Evolutionary conservation across 108 stramenopile species (phyloP).

Genomic region (Pseudonitzschia multiseries): DNA sequence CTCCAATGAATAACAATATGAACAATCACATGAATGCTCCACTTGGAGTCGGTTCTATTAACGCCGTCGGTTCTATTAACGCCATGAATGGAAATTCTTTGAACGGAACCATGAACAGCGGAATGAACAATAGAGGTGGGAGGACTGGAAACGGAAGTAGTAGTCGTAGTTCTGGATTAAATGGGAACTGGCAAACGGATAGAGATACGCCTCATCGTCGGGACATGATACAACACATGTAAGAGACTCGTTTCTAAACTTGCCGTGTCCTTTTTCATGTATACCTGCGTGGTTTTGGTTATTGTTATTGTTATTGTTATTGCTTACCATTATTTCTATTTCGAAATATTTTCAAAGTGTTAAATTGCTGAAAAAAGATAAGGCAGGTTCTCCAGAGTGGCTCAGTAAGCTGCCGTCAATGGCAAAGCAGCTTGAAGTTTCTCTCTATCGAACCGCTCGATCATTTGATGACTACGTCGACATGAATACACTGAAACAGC

Average conservation of each 20-base stretch:
- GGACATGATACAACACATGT: slow-evolving; percentile 75
- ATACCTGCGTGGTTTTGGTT: no score
- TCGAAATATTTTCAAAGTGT: slow-evolving; percentile 79
- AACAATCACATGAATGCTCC: slow-evolving; percentile 21
- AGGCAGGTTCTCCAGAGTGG: slow-evolving; percentile 89
- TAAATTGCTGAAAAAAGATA: slow-evolving; percentile 87
- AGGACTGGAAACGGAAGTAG: slow-evolving; percentile 23
- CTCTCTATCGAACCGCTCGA: slow-evolving; percentile 86
- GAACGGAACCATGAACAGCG: slow-evolving; percentile 13
- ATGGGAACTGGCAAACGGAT: slow-evolving; percentile 89
- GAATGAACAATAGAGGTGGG: slow-evolving; percentile 17
- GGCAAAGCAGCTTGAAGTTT: slow-evolving; percentile 94
- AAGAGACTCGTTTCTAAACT: slow-evolving; percentile 11
- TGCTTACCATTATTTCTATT: background rate
- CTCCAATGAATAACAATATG: slow-evolving; percentile 31
- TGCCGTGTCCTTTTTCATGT: background rate
- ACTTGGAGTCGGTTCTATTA: slow-evolving; percentile 26
- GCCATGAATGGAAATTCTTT: slow-evolving; percentile 20
- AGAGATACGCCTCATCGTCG: slow-evolving; percentile 81
- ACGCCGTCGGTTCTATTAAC: slow-evolving; percentile 25
- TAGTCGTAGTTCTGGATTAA: slow-evolving; percentile 38
- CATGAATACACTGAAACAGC: slow-evolving; percentile 78
- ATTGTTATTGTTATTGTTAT: no score
- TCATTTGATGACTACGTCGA: slow-evolving; percentile 91
- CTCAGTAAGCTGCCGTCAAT: slow-evolving; percentile 91